Conservation (phyloP, 2,329 filamentous ascomycete genomes). For the Hirsutella rhossiliensis region DNA sequence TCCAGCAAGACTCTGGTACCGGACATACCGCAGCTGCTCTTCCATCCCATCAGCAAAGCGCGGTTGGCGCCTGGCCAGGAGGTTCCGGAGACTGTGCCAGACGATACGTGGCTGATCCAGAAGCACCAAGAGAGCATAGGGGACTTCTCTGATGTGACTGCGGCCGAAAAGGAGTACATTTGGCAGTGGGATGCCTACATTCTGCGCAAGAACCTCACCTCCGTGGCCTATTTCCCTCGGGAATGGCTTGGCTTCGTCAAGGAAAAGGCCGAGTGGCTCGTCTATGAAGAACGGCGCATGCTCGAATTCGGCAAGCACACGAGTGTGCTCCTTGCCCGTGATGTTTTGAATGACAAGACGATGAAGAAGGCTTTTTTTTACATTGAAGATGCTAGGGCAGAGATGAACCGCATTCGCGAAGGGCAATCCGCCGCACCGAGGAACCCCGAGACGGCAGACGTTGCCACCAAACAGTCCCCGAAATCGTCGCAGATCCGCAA, state of each 20-base stretch:
- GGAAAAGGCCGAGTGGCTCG: slow-evolving; percentile 40
- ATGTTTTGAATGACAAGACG: slow-evolving; percentile 31
- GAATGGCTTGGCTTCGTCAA: slow-evolving; percentile 39
- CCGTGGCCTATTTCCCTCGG: slow-evolving; percentile 37
- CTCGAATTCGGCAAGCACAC: slow-evolving; percentile 44
- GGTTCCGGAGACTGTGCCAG: slow-evolving; percentile 29
- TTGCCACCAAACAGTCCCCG: slow-evolving; percentile 14
- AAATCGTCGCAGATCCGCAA: slow-evolving; percentile 25
- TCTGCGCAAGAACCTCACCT: slow-evolving; percentile 36
- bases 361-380: slow-evolving; percentile 28
- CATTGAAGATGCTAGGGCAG: slow-evolving; percentile 29
- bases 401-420: slow-evolving; percentile 7
- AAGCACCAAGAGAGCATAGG: slow-evolving; percentile 46
- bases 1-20: slow-evolving; percentile 29
- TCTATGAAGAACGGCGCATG: slow-evolving; percentile 31
- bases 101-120: slow-evolving; percentile 43
- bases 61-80: slow-evolving; percentile 34
- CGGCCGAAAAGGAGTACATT: slow-evolving; percentile 45
- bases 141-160: slow-evolving; percentile 43
- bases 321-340: slow-evolving; percentile 35
- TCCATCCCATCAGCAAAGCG: slow-evolving; percentile 43
- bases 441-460: slow-evolving; percentile 6
- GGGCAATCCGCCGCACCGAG: slow-evolving; percentile 1
- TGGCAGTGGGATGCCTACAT: slow-evolving; percentile 46
- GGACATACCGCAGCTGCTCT: slow-evolving; percentile 38